These are phyloP conservation scores for Fusarium longipes DNA, from an alignment of 2,329 filamentous ascomycete genomes.

Conservation along the genomic window DNA sequence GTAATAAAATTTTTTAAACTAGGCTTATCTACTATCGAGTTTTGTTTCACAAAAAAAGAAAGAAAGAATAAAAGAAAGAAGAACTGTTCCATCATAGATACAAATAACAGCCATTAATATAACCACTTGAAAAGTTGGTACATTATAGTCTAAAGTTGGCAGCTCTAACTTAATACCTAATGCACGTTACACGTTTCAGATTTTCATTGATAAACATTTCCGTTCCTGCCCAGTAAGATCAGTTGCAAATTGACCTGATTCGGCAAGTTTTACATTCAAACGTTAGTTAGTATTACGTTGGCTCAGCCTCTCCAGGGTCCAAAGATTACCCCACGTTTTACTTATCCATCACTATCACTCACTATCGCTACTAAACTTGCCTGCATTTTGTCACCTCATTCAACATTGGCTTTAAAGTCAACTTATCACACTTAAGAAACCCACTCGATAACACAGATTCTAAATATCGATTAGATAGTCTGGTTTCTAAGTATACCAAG, in stretches of 20 bases:
- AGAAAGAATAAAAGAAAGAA: too few species aligned
- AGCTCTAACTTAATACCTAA: not conserved
- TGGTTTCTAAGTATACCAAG: not conserved
- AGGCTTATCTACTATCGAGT: too few species aligned
- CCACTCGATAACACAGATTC: not conserved
- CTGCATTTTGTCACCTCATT: slow-evolving; percentile 9
- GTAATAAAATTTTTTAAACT: too few species aligned
- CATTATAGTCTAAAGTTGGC: slow-evolving; percentile 16
- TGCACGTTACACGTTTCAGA: slow-evolving; percentile 19
- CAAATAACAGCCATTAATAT: too few species aligned
- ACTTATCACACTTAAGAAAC: not conserved
- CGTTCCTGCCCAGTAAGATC: not conserved
- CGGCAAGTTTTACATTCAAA: not conserved
- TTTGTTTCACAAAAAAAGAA: too few species aligned
- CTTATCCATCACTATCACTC: not conserved
- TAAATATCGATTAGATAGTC: not conserved
- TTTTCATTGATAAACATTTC: not conserved
- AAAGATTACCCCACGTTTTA: slow-evolving; percentile 26
- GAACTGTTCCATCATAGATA: too few species aligned
- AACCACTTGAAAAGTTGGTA: not conserved
- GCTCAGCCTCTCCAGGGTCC: slow-evolving; percentile 18
- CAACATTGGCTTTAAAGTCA: not conserved
- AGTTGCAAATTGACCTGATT: slow-evolving; percentile 9
- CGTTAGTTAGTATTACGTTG: too few species aligned
- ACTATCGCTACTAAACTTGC: not conserved